Evolutionary conservation across 306 rosid genomes (phyloP).

Genomic region (Cucumis cinereus): DNA sequence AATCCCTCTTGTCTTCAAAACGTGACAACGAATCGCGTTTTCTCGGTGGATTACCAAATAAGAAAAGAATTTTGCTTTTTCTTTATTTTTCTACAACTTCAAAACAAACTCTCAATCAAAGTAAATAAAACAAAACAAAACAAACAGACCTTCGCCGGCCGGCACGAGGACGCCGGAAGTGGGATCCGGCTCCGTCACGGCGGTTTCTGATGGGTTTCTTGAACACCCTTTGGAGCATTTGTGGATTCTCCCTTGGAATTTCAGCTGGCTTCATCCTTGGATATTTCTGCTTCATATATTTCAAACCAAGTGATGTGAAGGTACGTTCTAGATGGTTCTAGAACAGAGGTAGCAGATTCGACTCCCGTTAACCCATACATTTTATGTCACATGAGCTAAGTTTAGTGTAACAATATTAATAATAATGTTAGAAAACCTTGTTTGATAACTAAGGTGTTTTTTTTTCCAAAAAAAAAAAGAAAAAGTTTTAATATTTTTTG

Average conservation of each 20-base stretch:
- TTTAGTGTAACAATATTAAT: too few relatives aligned
- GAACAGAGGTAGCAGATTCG: too few relatives aligned
- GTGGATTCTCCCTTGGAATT: slow-evolving; percentile 69
- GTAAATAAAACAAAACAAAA: background rate
- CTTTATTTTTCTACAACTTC: background rate
- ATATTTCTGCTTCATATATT: slow-evolving; percentile 59
- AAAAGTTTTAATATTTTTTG: too few relatives aligned
- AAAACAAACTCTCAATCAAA: background rate
- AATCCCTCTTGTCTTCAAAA: background rate
- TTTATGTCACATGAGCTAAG: too few relatives aligned
- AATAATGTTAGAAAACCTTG: too few relatives aligned
- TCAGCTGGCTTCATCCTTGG: slow-evolving; percentile 52
- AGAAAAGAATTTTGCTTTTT: background rate
- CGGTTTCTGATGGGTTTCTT: slow-evolving; percentile 47
- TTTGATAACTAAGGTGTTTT: too few relatives aligned
- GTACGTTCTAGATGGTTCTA: slow-evolving; percentile 10
- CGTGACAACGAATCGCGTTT: background rate
- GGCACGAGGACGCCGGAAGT: background rate
- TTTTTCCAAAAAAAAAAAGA: too few relatives aligned
- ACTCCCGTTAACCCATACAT: too few relatives aligned
- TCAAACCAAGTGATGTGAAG: slow-evolving; percentile 47
- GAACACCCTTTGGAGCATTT: slow-evolving; percentile 44
- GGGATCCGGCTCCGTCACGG: background rate
- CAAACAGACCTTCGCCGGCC: background rate
- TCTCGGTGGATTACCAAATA: background rate